Evolutionary conservation across 2,329 filamentous ascomycete species (phyloP), one percentile per base, ranked within the genome.

Genomic region (Lachnellula willkommii): DNA sequence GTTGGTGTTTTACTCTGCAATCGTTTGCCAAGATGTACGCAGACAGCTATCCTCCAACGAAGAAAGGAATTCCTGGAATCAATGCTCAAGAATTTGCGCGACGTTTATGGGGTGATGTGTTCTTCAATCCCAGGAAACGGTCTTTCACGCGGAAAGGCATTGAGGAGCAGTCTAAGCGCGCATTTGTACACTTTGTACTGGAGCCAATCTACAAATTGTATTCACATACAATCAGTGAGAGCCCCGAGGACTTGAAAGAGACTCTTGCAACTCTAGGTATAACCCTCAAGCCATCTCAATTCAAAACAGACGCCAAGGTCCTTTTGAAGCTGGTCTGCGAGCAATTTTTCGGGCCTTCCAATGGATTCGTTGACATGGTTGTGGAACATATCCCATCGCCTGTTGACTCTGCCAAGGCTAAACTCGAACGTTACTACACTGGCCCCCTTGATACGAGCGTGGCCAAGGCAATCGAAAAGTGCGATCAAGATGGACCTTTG

Each of bases 131-230:
- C 0, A 80, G 79, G 65, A 95, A 90, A 73, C 86, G 93, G 60
- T 93, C 89, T 55, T 99, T 99, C 67, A 95, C 90, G 52, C 83
- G 94, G 60, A 97, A 95, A 70, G 83, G 85, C 0, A 75, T 89
- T 22, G 93, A 97, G 67, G 86, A 93, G 61, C 79, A 82, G 12
- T 85, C 92, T 5, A 89, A 88, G 71, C 81, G 94, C 55, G 89
- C 90, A 1, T 99, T 99, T 70, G 88, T 97, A 55, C 87, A 95
- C 72, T 99, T 97, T 70, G 82, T 99, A 28, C 78, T 99, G 48
- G 94, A 99, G 70, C 94, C 94, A 17, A 91, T 99, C 64, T 99
- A 99, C 80, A 99, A 99, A 73, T 80, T 99, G 43, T 97, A 93
- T 71, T 93, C 91, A 15, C 90, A 96, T 70, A 95, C 92, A 4